Evolutionary conservation across 2,329 filamentous ascomycete species (phyloP), one percentile per base, ranked within the genome.

Genomic region (Lecanicillium sp.): DNA sequence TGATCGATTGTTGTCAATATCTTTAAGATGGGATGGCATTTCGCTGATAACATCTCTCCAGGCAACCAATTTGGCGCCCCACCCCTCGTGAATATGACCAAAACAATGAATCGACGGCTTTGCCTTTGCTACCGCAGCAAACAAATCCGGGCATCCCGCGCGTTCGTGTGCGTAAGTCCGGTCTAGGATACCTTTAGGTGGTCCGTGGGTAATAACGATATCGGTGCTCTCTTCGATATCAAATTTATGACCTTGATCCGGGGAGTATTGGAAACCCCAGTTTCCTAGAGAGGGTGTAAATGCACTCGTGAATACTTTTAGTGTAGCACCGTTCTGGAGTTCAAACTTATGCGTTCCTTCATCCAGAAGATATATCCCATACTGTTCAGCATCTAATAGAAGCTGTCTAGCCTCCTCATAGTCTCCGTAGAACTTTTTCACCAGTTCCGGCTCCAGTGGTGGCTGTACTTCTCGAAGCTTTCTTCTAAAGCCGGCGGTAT

Each of bases 251-350:
- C 39, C 39, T 2, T 35, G 14, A 1, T 23, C 39, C 5, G 47
- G 53, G 2, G 59, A 58, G 40, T 75, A 75, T 47, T 75, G 69
- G 49, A 75, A 75, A 0, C 65, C 70, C 66, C 69, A 70, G n/a
- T 55, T 53, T 2, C 57, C 58, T 3, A 62, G 48, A 0, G 62
- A 62, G 3, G 71, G 71, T 0, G 71, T 75, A 44, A 63, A 70
- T 5, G 71, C 69, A 39, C 71, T 75, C 7, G 70, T 67, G 38
- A 72, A 77, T 4, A 75, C 51, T 2, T 51, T 69, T 3, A 75
- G 49, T 0, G 32, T 47, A 0, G 70, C 67, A 6, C 71, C 68
- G 45, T 72, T 76, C 0, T 52, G 10, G 0, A 77, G 60, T 0
- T 2, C 40, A 42, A 77, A 68, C 0, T 44, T 46, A 48, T 74